phyloP scores from a whole-genome alignment of 208 protist genomes.

The Trypanosoma vivax region DNA sequence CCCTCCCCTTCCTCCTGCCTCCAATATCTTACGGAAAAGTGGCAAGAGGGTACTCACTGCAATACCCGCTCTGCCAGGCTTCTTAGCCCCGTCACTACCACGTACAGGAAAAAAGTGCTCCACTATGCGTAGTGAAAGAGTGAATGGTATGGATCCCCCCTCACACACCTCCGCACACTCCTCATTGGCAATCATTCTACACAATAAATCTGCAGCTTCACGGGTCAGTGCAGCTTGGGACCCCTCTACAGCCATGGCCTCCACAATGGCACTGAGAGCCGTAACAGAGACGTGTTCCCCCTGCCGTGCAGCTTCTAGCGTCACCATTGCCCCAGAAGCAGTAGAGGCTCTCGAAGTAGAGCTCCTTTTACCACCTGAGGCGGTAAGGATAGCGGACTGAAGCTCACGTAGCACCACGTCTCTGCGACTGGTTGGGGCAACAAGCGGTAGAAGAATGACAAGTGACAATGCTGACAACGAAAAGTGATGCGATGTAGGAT shows the following conservation, averaged over 20 bases:
- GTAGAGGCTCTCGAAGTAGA: neutral
- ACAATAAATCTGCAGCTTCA: slow-evolving; percentile 45
- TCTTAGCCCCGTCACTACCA: neutral
- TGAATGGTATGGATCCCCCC: slow-evolving; percentile 6
- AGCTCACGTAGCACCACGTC: slow-evolving; percentile 32
- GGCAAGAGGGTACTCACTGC: slow-evolving; percentile 10
- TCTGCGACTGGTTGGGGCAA: slow-evolving; percentile 26
- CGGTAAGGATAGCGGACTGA: slow-evolving; percentile 31
- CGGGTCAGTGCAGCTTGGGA: slow-evolving; percentile 39
- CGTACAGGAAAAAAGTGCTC: slow-evolving; percentile 23
- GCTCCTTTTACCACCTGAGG: neutral
- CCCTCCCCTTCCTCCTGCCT: slow-evolving; percentile 10
- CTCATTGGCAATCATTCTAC: slow-evolving; percentile 30
- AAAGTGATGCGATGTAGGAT: too few relatives aligned
- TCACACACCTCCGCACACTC: slow-evolving; percentile 6
- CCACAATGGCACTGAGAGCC: slow-evolving; percentile 58
- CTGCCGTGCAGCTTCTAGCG: slow-evolving; percentile 28
- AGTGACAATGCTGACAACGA: slow-evolving; percentile 22
- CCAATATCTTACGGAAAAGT: slow-evolving; percentile 4
- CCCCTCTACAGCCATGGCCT: slow-evolving; percentile 64
- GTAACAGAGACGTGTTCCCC: slow-evolving; percentile 34
- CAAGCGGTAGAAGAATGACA: slow-evolving; percentile 39
- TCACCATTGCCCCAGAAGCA: slow-evolving; percentile 12
- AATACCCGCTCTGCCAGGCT: slow-evolving; percentile 1
- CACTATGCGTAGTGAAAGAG: slow-evolving; percentile 2